These are phyloP conservation scores for Mycena galericulata DNA, from an alignment of 768 basidiomycete species.

Conservation along the genomic window DNA sequence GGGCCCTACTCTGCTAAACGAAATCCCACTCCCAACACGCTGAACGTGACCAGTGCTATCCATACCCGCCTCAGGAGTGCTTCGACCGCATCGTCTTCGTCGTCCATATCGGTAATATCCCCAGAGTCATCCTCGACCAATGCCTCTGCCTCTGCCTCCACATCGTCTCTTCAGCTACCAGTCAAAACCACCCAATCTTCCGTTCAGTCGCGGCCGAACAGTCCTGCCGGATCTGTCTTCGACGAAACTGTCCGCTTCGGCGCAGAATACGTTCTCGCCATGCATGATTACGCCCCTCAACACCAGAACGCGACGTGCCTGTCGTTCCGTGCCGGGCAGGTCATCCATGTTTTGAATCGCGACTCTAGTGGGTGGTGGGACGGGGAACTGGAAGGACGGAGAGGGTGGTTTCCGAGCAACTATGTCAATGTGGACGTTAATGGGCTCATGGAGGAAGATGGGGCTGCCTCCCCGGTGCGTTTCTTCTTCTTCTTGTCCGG, in stretches of 20 bases:
- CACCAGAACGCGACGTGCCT: conserved; percentile 84
- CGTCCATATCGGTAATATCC: conserved; percentile 67
- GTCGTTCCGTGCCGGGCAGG: conserved; percentile 89
- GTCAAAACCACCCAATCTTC: conserved; percentile 36
- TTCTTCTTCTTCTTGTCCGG: conserved; percentile 11
- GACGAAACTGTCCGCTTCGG: conserved; percentile 63
- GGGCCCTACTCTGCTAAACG: conserved; percentile 29
- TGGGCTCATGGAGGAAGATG: conserved; percentile 69
- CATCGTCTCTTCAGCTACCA: conserved; percentile 61
- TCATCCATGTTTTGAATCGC: conserved; percentile 90
- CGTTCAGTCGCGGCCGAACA: conserved; percentile 50
- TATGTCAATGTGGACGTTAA: conserved; percentile 82
- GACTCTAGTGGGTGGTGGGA: conserved; percentile 99
- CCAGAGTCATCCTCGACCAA: conserved; percentile 69
- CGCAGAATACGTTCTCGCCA: conserved; percentile 86
- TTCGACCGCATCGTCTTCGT: conserved; percentile 69
- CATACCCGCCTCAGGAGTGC: conserved; percentile 57
- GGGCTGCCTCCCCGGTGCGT: conserved; percentile 51
- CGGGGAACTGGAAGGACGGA: conserved; percentile 87
- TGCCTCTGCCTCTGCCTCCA: conserved; percentile 53
- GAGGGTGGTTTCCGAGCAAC: conserved; percentile 99
- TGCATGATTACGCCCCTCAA: conserved; percentile 90
- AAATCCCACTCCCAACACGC: conserved; percentile 38
- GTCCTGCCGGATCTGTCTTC: conserved; percentile 54
- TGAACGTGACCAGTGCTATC: conserved; percentile 47